A percentile compares a stretch with the other conserved stretches of the same genome.
Conservation (phyloP, 2,329 filamentous ascomycete genomes). For the Ophiostoma sp. region DNA sequence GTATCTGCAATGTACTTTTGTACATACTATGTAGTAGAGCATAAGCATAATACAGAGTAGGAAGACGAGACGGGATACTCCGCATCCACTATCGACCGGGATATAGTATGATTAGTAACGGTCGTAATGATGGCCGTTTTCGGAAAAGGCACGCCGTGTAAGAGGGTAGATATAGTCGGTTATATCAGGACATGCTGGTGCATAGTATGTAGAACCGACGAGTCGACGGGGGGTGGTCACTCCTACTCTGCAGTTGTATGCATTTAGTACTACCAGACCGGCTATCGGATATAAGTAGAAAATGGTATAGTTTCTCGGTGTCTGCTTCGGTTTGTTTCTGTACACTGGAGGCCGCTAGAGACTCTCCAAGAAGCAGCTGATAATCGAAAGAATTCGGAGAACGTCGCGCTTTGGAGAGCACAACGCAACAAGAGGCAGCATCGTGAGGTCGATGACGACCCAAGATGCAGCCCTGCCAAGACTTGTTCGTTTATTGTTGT, state of each 20-base stretch:
- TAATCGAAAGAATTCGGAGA: not conserved
- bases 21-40: too few relatives aligned
- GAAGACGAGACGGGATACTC: not conserved
- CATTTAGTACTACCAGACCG: not conserved
- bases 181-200: not conserved
- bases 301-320: too few relatives aligned
- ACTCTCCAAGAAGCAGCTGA: not conserved
- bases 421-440: not conserved
- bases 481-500: not conserved
- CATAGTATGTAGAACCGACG: not conserved
- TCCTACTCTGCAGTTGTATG: not conserved
- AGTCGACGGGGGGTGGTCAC: not conserved
- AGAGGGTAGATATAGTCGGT: not conserved
- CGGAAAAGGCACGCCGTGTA: not conserved
- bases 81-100: not conserved
- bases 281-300: not conserved
- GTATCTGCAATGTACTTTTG: too few relatives aligned
- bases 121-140: not conserved
- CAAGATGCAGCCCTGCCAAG: not conserved
- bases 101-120: not conserved
- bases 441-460: not conserved
- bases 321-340: too few relatives aligned
- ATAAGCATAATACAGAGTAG: too few relatives aligned
- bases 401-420: not conserved
- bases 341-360: not conserved